A percentile compares a stretch with the other conserved stretches of the same genome.
These are phyloP conservation scores for Boletus hoseneyae DNA, from an alignment of 1,284 basidiomycete genomes.

Conservation along the genomic window DNA sequence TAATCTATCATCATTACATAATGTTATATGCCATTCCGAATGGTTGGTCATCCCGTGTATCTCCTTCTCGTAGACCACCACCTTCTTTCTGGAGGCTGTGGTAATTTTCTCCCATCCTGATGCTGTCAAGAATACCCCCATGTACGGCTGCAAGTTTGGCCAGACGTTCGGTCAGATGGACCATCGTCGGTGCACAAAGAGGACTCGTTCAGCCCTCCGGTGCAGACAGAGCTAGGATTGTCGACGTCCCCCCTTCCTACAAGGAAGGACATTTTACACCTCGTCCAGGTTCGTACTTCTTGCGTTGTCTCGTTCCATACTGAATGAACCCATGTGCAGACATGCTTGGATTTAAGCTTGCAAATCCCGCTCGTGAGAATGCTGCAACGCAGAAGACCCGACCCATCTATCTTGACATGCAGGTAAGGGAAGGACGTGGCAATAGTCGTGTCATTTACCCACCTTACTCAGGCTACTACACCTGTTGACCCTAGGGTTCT, in stretches of 20 bases:
- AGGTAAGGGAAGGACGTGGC: constrained; percentile 44
- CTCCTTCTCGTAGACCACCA: constrained; percentile 13
- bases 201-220: constrained; percentile 73
- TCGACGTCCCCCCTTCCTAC: constrained; percentile 72
- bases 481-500: constrained; percentile 97
- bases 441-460: constrained; percentile 9
- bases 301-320: not conserved
- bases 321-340: constrained; percentile 42
- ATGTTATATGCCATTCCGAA: constrained; percentile 7
- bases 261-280: constrained; percentile 72
- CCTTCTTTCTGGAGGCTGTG: constrained; percentile 1
- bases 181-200: constrained; percentile 32
- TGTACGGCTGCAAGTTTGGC: constrained; percentile 11
- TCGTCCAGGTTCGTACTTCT: constrained; percentile 50
- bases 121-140: constrained; percentile 34
- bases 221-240: constrained; percentile 74
- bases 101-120: constrained; percentile 13
- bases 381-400: constrained; percentile 62
- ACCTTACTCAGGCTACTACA: constrained; percentile 77
- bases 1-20: constrained; percentile 17
- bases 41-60: constrained; percentile 6
- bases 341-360: constrained; percentile 88
- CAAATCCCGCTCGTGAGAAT: constrained; percentile 63
- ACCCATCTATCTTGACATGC: constrained; percentile 96
- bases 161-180: constrained; percentile 18